phyloP scores from a whole-genome alignment of 768 basidiomycete genomes.

The Serpula lacrymans region DNA sequence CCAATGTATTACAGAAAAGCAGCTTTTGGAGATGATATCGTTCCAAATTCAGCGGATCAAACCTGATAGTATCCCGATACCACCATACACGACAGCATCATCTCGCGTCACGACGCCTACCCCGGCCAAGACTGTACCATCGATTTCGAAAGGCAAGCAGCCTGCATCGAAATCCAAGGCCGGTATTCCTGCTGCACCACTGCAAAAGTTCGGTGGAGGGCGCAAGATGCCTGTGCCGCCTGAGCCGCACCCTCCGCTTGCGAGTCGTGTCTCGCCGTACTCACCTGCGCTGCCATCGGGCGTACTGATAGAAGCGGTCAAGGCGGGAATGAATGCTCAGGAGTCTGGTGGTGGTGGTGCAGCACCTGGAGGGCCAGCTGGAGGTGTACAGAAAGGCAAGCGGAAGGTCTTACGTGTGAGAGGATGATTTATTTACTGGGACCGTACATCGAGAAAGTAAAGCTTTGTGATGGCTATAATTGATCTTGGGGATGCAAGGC shows the following conservation, averaged over 20 bases:
- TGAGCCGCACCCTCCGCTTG: conserved; percentile 67
- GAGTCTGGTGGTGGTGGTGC: conserved; percentile 44
- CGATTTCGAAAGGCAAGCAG: conserved; percentile 49
- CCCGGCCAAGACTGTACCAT: conserved; percentile 27
- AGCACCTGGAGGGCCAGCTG: conserved; percentile 25
- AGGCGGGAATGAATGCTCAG: conserved; percentile 76
- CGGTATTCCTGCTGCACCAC: conserved; percentile 27
- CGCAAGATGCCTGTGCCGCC: conserved; percentile 75
- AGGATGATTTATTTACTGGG: conserved; percentile 33
- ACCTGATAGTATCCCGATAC: conserved; percentile 64
- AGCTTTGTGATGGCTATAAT: no score
- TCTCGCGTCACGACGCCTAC: conserved; percentile 23
- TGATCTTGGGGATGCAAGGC: no score
- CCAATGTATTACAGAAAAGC: conserved; percentile 55
- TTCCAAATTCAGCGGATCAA: conserved; percentile 70
- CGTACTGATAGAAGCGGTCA: conserved; percentile 77
- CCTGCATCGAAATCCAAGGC: conserved; percentile 45
- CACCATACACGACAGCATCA: conserved; percentile 49
- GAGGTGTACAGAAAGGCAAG: conserved; percentile 62
- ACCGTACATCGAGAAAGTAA: no score
- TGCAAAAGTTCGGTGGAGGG: conserved; percentile 31
- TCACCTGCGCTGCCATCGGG: conserved; percentile 77
- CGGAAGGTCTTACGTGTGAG: conserved; percentile 77
- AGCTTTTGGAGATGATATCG: conserved; percentile 71
- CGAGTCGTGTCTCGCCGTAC: conserved; percentile 73